These are phyloP conservation scores for Sporothrix euskadiensis DNA, from an alignment of 2,329 filamentous ascomycete species.

Conservation along the genomic window DNA sequence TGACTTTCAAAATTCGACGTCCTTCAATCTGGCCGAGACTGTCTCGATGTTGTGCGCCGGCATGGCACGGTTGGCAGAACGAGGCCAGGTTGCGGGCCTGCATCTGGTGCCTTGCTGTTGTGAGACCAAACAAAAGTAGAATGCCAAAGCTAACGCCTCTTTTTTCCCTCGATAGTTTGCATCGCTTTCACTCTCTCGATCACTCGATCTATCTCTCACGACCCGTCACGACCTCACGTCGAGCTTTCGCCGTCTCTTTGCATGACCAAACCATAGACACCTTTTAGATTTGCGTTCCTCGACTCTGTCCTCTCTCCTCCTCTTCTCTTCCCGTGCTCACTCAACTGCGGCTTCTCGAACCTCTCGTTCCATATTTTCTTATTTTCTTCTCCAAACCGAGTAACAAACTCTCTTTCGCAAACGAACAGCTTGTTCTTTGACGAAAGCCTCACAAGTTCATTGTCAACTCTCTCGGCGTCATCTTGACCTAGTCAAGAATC, in stretches of 20 bases:
- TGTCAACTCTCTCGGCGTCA: constrained; percentile 11
- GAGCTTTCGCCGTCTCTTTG: constrained; percentile 25
- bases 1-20: not conserved
- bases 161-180: constrained; percentile 17
- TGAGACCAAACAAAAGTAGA: constrained; percentile 20
- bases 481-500: constrained; percentile 26
- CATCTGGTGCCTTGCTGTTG: constrained; percentile 17
- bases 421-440: not conserved
- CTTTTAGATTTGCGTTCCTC: constrained; percentile 23
- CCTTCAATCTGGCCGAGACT: not conserved
- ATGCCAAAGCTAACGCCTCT: constrained; percentile 24
- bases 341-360: not conserved
- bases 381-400: not conserved
- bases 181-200: constrained; percentile 1
- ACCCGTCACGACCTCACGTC: constrained; percentile 26
- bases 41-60: not conserved
- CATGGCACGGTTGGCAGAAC: not conserved
- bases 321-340: not conserved
- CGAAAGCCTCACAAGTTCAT: not conserved
- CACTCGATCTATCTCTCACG: constrained; percentile 9
- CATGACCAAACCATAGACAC: constrained; percentile 21
- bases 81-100: constrained; percentile 15
- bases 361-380: not conserved
- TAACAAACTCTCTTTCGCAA: not conserved
- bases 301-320: not conserved